phyloP scores from a whole-genome alignment of 2,329 filamentous ascomycete species.

The Gaeumannomyces tritici region DNA sequence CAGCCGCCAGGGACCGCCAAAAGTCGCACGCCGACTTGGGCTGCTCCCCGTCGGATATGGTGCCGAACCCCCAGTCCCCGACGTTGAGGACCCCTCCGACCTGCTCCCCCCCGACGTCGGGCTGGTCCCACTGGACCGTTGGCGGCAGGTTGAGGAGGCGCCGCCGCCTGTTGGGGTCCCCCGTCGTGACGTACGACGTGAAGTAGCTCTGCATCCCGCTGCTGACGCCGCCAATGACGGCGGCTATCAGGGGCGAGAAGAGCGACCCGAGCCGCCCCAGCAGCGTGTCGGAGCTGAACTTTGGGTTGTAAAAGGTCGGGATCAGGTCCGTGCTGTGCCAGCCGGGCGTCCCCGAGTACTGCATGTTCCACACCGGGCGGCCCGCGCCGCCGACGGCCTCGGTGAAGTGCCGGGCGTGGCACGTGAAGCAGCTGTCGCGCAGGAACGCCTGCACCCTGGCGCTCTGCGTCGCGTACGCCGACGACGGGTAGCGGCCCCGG shows the following conservation, averaged over 20 bases:
- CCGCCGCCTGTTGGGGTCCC: slow-evolving; percentile 27
- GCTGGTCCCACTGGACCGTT: slow-evolving; percentile 23
- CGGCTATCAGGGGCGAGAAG: slow-evolving; percentile 19
- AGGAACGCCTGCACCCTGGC: slow-evolving; percentile 20
- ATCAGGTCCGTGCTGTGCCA: slow-evolving; percentile 29
- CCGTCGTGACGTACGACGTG: slow-evolving; percentile 25
- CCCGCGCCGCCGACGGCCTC: slow-evolving; percentile 20
- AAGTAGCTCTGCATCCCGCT: slow-evolving; percentile 29
- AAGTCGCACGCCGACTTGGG: slow-evolving; percentile 20
- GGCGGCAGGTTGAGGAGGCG: slow-evolving; percentile 18
- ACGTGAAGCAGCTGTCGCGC: slow-evolving; percentile 25
- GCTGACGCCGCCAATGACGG: slow-evolving; percentile 22
- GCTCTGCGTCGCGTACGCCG: slow-evolving; percentile 17
- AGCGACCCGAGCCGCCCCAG: slow-evolving; percentile 14
- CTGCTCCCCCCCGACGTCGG: slow-evolving; percentile 15
- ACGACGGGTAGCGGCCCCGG: slow-evolving; percentile 19
- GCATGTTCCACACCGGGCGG: slow-evolving; percentile 25
- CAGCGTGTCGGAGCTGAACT: slow-evolving; percentile 15
- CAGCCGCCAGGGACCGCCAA: slow-evolving; percentile 19
- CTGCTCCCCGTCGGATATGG: slow-evolving; percentile 19
- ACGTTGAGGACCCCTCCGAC: slow-evolving; percentile 22
- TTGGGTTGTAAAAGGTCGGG: slow-evolving; percentile 27
- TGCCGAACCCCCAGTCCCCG: slow-evolving; percentile 20
- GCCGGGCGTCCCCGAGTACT: slow-evolving; percentile 28
- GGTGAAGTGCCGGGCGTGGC: slow-evolving; percentile 24